Conservation (phyloP, 352 stramenopile genomes). For the Globisporangium megalacanthum region DNA sequence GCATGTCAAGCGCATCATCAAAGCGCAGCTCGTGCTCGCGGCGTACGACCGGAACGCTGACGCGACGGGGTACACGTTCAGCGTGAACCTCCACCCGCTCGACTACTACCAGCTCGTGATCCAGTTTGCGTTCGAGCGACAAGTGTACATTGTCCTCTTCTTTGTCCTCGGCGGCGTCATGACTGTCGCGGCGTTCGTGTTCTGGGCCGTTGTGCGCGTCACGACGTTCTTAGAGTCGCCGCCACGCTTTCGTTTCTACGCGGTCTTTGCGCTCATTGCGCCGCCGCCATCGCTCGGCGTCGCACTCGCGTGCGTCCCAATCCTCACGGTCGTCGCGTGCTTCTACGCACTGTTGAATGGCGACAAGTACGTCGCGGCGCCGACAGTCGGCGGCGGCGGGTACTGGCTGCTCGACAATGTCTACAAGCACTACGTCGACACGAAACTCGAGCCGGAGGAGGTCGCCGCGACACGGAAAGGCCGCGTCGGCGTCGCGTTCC, state of each 20-base stretch:
- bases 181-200: constrained; percentile 71
- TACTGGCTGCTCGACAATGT: constrained; percentile 82
- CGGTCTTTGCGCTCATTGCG: constrained; percentile 89
- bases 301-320: constrained; percentile 84
- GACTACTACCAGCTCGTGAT: constrained; percentile 95
- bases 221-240: constrained; percentile 90
- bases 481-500: constrained; percentile 91
- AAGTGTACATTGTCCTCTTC: constrained; percentile 94
- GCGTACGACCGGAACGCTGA: constrained; percentile 91
- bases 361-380: constrained; percentile 29
- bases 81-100: constrained; percentile 90
- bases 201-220: constrained; percentile 89
- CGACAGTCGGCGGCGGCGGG: constrained; percentile 25
- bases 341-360: constrained; percentile 74
- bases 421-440: constrained; percentile 83
- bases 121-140: constrained; percentile 93
- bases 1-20: constrained; percentile 92
- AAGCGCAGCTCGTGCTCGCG: constrained; percentile 82
- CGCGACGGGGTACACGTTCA: constrained; percentile 89
- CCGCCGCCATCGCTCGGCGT: constrained; percentile 86
- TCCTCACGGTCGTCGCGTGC: constrained; percentile 56
- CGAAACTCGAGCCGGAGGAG: constrained; percentile 74
- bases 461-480: constrained; percentile 67
- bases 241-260: constrained; percentile 89
- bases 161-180: constrained; percentile 87